Evolutionary conservation across 2,329 filamentous ascomycete genomes (phyloP), one percentile per base, ranked within the genome.

Genomic region (Zymoseptoria brevis): DNA sequence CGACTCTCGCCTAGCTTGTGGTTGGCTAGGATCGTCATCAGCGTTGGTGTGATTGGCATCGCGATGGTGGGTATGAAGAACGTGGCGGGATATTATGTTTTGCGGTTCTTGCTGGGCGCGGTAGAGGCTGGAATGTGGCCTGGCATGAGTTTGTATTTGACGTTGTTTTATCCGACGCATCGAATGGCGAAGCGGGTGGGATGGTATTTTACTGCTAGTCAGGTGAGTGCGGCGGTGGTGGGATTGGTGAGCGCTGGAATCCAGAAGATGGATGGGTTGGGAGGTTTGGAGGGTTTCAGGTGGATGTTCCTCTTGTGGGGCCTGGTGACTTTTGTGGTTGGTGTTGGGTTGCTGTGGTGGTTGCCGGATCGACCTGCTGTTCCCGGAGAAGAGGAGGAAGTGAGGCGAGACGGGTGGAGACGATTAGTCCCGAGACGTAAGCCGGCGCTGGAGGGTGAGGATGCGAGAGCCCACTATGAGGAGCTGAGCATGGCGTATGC

Each of bases 41-140:
- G 89, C 16, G 91, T 95, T 3, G 90, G 91, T 7, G 75, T 95
- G 50, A 90, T 96, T 55, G 91, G 91, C 0, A 82, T 85, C 56
- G 94, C 90, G 70, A 90, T 96, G 75, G 84, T 90, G 5, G 90
- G 89, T 11, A 90, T 94, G 71, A 83, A 86, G 65, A 84, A 86
- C 49, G 88, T 88, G 7, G 95, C 90, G 88, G 94, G 89, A 69
- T 80, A 96, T 67, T 92, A 93, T 66, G 79, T 96, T n/a, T 81
- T 96, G 26, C 86, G 91, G 7, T 87, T 96, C 58, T 80, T 96
- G 9, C 83, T 96, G 6, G 91, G 91, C 53, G 82, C 94, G 13
- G 90, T 96, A 22, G 92, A 92, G 71, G 91, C 91, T 1, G 91
- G 91, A 53, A 91, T 96, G 87, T 96, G 91, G 91, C 91, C 91